A percentile compares a stretch with the other conserved stretches of the same genome.
Conservation (phyloP, 495 filamentous ascomycete species). For the Penicillium steckii region DNA sequence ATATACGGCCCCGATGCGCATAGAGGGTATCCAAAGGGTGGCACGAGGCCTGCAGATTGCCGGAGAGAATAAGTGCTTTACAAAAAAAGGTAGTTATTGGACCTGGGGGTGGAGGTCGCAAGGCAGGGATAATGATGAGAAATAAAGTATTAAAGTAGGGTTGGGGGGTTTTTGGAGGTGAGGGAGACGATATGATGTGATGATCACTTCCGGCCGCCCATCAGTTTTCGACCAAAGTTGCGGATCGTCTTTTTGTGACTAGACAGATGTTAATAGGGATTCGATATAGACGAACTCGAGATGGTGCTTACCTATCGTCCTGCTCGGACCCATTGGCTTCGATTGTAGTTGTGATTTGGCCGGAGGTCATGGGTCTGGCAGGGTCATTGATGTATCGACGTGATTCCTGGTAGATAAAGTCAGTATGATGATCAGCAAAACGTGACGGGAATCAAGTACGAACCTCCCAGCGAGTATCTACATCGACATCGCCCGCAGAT, state of each 20-base stretch:
- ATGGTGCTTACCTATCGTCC: constrained; percentile 39
- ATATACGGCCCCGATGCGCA: constrained; percentile 28
- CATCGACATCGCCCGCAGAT: constrained; percentile 40
- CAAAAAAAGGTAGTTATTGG: neutral
- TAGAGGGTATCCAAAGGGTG: constrained; percentile 30
- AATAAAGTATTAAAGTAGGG: neutral
- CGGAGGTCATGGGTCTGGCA: constrained; percentile 37
- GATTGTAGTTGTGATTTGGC: constrained; percentile 25
- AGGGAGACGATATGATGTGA: neutral
- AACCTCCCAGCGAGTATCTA: constrained; percentile 45
- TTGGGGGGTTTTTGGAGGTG: constrained; percentile 2
- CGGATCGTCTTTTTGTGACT: constrained; percentile 41
- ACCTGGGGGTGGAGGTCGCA: constrained; percentile 10
- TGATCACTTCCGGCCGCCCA: constrained; percentile 23
- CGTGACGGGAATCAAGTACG: constrained; percentile 1
- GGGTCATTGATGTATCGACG: constrained; percentile 39
- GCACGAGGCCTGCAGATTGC: constrained; percentile 11
- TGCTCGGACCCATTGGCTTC: constrained; percentile 29
- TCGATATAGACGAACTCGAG: neutral
- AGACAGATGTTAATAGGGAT: neutral
- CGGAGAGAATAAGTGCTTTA: constrained; percentile 7
- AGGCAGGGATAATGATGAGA: neutral
- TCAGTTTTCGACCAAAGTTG: constrained; percentile 43
- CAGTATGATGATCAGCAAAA: constrained; percentile 6
- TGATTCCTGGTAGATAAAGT: constrained; percentile 34